phyloP scores from a whole-genome alignment of 2,329 filamentous ascomycete species.

The Triangularia setosa region DNA sequence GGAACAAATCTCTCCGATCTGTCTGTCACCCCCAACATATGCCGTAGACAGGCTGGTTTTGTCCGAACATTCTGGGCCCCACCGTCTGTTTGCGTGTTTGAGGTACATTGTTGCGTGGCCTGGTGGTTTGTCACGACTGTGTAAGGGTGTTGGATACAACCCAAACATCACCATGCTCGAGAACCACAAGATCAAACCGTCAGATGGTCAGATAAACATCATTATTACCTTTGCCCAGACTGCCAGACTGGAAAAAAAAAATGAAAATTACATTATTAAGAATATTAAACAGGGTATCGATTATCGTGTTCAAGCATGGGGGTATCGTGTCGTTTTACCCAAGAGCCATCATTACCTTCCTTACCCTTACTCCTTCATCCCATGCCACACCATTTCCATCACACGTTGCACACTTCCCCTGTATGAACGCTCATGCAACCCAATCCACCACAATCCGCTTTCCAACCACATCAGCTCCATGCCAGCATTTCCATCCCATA shows the following conservation, averaged over 20 bases:
- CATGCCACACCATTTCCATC: neutral
- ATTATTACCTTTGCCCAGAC: neutral
- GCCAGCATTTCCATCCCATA: neutral
- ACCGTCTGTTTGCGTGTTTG: neutral
- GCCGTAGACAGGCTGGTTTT: neutral
- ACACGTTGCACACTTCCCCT: neutral
- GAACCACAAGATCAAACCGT: neutral
- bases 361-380: too few species aligned
- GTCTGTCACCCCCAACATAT: neutral
- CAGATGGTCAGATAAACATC: neutral
- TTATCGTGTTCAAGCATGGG: neutral
- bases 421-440: neutral
- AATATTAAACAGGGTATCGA: neutral
- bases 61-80: neutral
- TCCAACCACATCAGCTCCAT: neutral
- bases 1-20: neutral
- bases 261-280: neutral
- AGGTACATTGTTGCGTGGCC: neutral
- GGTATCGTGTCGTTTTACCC: neutral
- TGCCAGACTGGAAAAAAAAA: neutral
- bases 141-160: neutral
- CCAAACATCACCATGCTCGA: neutral
- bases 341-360: neutral
- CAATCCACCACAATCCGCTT: neutral
- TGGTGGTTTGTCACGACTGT: neutral